Evolutionary conservation across 768 basidiomycete species (phyloP), one percentile per base, ranked within the genome.

Genomic region (Naematelia aurantialba): DNA sequence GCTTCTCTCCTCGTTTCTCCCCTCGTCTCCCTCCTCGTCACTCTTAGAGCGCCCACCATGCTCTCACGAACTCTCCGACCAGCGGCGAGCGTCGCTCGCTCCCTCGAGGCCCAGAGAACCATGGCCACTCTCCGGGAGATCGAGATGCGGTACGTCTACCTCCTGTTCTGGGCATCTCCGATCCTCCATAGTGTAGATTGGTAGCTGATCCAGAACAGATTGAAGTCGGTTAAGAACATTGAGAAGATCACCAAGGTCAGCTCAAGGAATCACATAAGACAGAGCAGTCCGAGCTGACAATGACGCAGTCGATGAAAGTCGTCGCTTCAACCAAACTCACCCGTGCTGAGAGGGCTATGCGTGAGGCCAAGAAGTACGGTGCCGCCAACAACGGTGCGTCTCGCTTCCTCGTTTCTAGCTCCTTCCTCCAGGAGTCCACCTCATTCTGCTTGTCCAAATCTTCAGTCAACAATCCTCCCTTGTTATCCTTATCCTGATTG

Each of bases 161-260:
- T 29, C 4, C 19, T 14, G 13, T 31, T n/a, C 34, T 26, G 21
- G 19, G 14, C 27, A 13, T 17, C 21, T 34, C 19, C 13, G 26
- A 31, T 17, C 27, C 3, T 4, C 19, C 29, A 21, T 8, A 31
- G 1, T 24, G 22, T 21, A 45, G 27, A 45, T 24, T 21, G 13
- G n/a, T n/a, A n/a, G n/a, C 51, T 65, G 57, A 51, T 25, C n/a
- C 10, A 10, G 11, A 30, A 84, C 89, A 80, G 79, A 59, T 67
- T 78, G 66, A 78, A 80, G 85, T 96, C 91, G 48, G 94, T 97
- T 74, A 83, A 84, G 79, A 96, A 96, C 82, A 94, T 94, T 78
- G 91, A 96, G 84, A 98, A 98, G 89, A 97, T 99, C 82, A 97
- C 94, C 61, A 94, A 96, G 83, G 93, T 91, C n/a, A n/a, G n/a